Base-by-base conservation (phyloP, 2,329 filamentous ascomycete genomes). In the Lachnellula hyalina region DNA sequence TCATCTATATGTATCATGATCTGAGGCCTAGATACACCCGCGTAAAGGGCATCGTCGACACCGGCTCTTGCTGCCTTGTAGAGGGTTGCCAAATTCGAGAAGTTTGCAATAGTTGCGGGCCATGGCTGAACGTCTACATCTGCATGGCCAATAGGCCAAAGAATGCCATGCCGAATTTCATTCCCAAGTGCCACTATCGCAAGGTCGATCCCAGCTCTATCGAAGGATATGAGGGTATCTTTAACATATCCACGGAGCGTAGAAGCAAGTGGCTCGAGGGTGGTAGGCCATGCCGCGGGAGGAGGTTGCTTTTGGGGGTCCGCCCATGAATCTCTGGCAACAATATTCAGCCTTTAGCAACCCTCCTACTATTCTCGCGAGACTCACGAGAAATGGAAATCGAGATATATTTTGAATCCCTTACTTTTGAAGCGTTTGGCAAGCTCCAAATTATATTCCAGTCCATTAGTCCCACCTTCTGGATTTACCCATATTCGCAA, bases 1-100 rank as follows among this genome's bases (percentile, higher is more conserved):
- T 87, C 83, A 66, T 89, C 86, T 2, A 89, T 77, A 65, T 90
- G 87, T 42, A 90, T 80, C 82, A 90, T 83, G 65, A 89, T 85
- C 66, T 84, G 80, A 1, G 85, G 84, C 60, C 79, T 78, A 36
- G 67, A 69, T 9, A 63, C 60, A 5, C 70, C 71, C 0, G 23
- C 61, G 36, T 85, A 68, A 4, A 72, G 72, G 3, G 82, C 85
- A 65, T 87, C 84, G 61, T 84, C 85, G 61, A 90, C 77, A 1
- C 82, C 86, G 51, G 75, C 79, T 56, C 64, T 67, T 0, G 81
- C 76, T 5, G 82, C 81, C 65, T 86, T 80, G 19, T 87, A 77
- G 19, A 90, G 73, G 1, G 72, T 72, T 0, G 84, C 84, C 14
- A 88, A 78, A 65, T 85, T 86, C 54, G 74, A 73, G 59, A 78